Evolutionary conservation across 2,329 filamentous ascomycete genomes (phyloP).

Genomic region (Xylariaceae sp.): DNA sequence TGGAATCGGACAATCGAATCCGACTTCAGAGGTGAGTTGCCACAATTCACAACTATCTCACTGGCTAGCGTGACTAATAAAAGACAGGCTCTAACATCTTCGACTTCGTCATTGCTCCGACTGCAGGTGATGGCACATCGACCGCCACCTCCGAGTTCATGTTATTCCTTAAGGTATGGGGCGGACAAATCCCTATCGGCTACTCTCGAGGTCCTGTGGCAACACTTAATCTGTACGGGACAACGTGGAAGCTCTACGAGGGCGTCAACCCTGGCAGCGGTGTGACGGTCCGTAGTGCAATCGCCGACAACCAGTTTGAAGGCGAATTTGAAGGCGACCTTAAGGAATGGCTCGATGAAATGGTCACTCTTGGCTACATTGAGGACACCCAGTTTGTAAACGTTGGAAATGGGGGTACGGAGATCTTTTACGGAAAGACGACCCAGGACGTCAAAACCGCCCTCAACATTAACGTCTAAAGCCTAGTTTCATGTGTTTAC

Average conservation of each 20-base stretch:
- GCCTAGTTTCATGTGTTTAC: background rate
- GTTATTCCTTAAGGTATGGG: slow-evolving; percentile 25
- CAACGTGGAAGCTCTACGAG: slow-evolving; percentile 23
- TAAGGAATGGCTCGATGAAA: slow-evolving; percentile 21
- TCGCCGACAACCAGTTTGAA: slow-evolving; percentile 17
- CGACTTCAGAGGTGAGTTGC: slow-evolving; percentile 17
- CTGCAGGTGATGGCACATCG: slow-evolving; percentile 11
- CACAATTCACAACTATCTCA: background rate
- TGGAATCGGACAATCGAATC: slow-evolving; percentile 17
- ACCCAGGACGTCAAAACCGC: slow-evolving; percentile 12
- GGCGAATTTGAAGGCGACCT: slow-evolving; percentile 22
- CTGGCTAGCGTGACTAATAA: slow-evolving; percentile 1
- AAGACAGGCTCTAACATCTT: slow-evolving; percentile 22
- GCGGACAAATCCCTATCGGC: slow-evolving; percentile 23
- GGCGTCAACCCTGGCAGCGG: slow-evolving; percentile 22
- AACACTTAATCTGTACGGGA: slow-evolving; percentile 20
- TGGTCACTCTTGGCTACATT: slow-evolving; percentile 20
- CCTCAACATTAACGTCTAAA: slow-evolving; percentile 14
- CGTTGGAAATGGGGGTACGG: slow-evolving; percentile 22
- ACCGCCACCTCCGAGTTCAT: slow-evolving; percentile 23
- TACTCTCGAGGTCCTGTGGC: slow-evolving; percentile 20
- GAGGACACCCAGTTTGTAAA: slow-evolving; percentile 18
- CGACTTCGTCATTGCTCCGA: slow-evolving; percentile 24
- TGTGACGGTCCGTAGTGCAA: slow-evolving; percentile 22
- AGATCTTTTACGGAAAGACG: slow-evolving; percentile 23